These are phyloP conservation scores for Starmerella bombi DNA, from an alignment of 805 yeast species.

Conservation along the genomic window DNA sequence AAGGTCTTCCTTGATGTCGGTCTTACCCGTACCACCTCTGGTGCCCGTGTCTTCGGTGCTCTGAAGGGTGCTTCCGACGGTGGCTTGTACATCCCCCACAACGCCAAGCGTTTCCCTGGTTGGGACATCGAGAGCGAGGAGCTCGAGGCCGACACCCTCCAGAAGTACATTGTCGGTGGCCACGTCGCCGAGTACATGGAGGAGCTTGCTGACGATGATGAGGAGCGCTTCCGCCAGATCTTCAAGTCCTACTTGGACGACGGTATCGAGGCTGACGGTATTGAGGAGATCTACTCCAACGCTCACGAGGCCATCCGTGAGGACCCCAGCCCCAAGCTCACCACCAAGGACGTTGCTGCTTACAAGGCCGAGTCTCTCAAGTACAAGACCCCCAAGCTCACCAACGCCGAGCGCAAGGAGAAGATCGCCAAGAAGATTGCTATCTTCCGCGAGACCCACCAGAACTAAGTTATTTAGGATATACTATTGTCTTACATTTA, in stretches of 20 bases:
- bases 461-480: too few relatives aligned
- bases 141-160: slow-evolving; percentile 90
- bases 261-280: slow-evolving; percentile 90
- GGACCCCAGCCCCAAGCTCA: slow-evolving; percentile 82
- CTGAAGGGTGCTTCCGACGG: slow-evolving; percentile 99
- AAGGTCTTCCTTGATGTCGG: slow-evolving; percentile 98
- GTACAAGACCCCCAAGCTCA: slow-evolving; percentile 75
- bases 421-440: slow-evolving; percentile 88
- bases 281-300: slow-evolving; percentile 87
- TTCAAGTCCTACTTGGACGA: slow-evolving; percentile 95
- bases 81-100: slow-evolving; percentile 98
- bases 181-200: slow-evolving; percentile 99
- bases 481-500: too few relatives aligned
- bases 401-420: slow-evolving; percentile 83
- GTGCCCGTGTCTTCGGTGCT: slow-evolving; percentile 99
- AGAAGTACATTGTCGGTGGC: slow-evolving; percentile 99
- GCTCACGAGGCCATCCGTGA: slow-evolving; percentile 96
- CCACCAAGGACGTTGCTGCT: slow-evolving; percentile 92
- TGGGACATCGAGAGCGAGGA: slow-evolving; percentile 98
- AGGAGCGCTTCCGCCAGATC: slow-evolving; percentile 93
- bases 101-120: slow-evolving; percentile 99
- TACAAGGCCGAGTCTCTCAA: slow-evolving; percentile 94
- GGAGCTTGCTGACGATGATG: slow-evolving; percentile 99
- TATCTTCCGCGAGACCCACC: slow-evolving; percentile 36
- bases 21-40: slow-evolving; percentile 99